These are phyloP conservation scores for Jackrogersella minutella DNA, from an alignment of 495 filamentous ascomycete species.

Conservation along the genomic window DNA sequence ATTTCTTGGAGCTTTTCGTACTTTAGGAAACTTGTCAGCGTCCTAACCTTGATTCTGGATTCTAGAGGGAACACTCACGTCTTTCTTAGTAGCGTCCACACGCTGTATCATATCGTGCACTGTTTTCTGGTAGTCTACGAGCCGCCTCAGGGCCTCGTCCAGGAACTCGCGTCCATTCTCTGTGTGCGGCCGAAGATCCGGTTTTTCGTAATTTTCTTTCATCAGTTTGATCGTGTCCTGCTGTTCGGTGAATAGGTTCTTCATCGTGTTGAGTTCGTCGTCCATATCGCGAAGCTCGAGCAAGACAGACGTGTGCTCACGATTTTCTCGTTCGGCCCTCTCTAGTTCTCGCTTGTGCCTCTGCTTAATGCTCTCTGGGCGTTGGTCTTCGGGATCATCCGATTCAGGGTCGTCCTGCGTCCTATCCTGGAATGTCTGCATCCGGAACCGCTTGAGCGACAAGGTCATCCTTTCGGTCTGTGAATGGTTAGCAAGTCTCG, in stretches of 20 bases:
- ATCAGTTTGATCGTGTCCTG: constrained; percentile 60
- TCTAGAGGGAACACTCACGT: constrained; percentile 41
- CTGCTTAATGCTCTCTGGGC: constrained; percentile 50
- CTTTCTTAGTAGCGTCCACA: constrained; percentile 54
- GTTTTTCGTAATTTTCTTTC: constrained; percentile 47
- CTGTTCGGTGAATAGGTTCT: constrained; percentile 67
- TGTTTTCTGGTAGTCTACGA: constrained; percentile 65
- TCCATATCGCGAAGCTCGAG: constrained; percentile 72
- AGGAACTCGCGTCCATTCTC: constrained; percentile 55
- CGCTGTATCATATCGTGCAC: constrained; percentile 67
- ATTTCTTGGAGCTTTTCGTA: constrained; percentile 73
- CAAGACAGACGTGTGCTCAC: constrained; percentile 69
- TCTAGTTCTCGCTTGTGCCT: constrained; percentile 62
- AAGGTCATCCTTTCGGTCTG: constrained; percentile 70
- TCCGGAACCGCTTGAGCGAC: constrained; percentile 69
- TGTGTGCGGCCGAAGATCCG: constrained; percentile 44
- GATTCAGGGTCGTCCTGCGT: constrained; percentile 58
- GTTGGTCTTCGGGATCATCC: constrained; percentile 57
- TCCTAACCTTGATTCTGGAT: background rate
- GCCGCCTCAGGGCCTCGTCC: constrained; percentile 58
- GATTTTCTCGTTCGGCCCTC: constrained; percentile 62
- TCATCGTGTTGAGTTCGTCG: constrained; percentile 68
- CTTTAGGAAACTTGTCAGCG: constrained; percentile 38
- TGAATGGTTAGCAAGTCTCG: constrained; percentile 3
- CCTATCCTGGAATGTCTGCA: constrained; percentile 54